Base-by-base conservation (phyloP, 2,329 filamentous ascomycete genomes). In the Phialophora chinensis region DNA sequence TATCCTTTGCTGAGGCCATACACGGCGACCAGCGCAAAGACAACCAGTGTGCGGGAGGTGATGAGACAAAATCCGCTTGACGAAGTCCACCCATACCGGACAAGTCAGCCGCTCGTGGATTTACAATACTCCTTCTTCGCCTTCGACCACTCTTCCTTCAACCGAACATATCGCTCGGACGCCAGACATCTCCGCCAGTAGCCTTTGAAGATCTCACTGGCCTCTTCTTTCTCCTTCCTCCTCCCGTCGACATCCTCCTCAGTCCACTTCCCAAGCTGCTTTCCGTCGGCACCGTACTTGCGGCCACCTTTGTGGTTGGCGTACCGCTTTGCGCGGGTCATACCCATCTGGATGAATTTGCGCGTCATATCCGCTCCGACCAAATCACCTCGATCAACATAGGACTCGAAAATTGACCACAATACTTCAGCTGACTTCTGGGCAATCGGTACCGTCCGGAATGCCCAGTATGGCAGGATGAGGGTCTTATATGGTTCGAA, bases 1-100 rank as follows among this genome's bases (percentile, higher is more conserved):
- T 96, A 65, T 82, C 83, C 11, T 87, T 93, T 76, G 87, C 92
- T 11, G 86, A 89, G 70, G 84, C 85, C 76, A 90, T 92, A 77
- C 73, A 84, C 77, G 66, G 66, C 11, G 54, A 58, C 31, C 53
- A 56, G 11, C 8, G 6, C 8, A 35, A 47, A 12, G 3, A 54
- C 4, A 44, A 23, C 38, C 53, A 64, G 29, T n/a, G 27, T 27
- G 33, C 31, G 23, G 42, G 27, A 12, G 11, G 23, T 29, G 59
- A 53, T n/a, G 33, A 23, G 29, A 14, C 25, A 27, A 25, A 33
- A n/a, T 23, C 47, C 29, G 52, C 31, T 65, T 56, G 57, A 61
- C 38, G 17, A n/a, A n/a, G 4, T 44, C n/a, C 38, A n/a, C 3
- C 31, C 27, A 38, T 56, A 27, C 23, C 23, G 17, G 14, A 44